Percentiles rank a stretch among this genome's conserved stretches.
phyloP scores from a whole-genome alignment of 129 eudicot genomes.

The Helichrysum umbraculigerum region DNA sequence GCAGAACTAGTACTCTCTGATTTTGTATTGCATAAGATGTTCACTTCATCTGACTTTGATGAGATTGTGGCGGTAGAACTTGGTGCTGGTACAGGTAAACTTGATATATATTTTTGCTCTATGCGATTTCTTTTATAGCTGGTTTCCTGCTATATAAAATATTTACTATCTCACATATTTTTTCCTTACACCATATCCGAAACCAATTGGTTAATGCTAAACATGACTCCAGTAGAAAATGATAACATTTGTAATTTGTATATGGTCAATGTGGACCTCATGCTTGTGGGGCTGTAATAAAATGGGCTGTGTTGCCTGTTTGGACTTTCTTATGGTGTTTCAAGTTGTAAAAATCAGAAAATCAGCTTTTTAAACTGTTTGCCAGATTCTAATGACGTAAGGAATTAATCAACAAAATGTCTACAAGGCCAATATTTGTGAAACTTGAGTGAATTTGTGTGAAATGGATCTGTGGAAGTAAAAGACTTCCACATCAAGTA shows the following conservation, averaged over 20 bases:
- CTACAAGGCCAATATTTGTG: neutral
- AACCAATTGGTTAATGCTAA: neutral
- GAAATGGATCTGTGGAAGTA: no score
- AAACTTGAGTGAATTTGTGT: neutral
- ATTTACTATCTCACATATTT: neutral
- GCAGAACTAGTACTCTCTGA: constrained; percentile 90
- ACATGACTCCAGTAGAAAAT: neutral
- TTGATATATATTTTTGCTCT: neutral
- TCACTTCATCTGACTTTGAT: constrained; percentile 58
- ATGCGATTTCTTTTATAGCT: neutral
- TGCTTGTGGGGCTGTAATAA: neutral
- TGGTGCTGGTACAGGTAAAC: constrained; percentile 97
- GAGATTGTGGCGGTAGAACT: constrained; percentile 80
- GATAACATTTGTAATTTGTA: constrained; percentile 1
- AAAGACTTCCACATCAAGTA: no score
- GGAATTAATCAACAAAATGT: neutral
- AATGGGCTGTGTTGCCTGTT: constrained; percentile 4
- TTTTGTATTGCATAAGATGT: constrained; percentile 80
- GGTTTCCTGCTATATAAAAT: neutral
- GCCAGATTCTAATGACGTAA: neutral
- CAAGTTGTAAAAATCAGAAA: neutral
- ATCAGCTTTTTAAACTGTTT: neutral
- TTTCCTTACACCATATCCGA: neutral
- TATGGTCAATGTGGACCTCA: neutral
- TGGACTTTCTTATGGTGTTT: constrained; percentile 12